These are phyloP conservation scores for Trichophyton mentagrophytes DNA, from an alignment of 2,329 filamentous ascomycete genomes.

Conservation along the genomic window DNA sequence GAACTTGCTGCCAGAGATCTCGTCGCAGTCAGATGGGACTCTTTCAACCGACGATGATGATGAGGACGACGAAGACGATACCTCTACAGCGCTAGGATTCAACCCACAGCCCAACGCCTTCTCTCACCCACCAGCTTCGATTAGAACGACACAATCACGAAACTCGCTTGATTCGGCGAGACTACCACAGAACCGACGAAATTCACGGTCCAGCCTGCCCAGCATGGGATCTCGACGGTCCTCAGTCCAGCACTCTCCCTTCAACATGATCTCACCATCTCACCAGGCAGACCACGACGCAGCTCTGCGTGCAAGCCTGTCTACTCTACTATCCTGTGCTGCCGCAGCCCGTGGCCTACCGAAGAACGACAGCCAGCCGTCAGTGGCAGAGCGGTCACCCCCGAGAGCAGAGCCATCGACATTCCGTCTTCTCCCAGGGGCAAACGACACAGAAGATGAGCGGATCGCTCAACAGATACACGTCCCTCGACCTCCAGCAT, in stretches of 20 bases:
- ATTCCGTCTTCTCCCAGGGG: conserved; percentile 49
- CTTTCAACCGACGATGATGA: conserved; percentile 47
- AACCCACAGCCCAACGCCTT: conserved; percentile 87
- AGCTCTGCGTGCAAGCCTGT: conserved; percentile 81
- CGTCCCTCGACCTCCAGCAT: neutral
- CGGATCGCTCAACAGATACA: conserved; percentile 14
- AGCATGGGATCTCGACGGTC: conserved; percentile 18
- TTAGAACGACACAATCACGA: conserved; percentile 35
- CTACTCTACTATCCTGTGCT: conserved; percentile 86
- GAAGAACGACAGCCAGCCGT: conserved; percentile 39
- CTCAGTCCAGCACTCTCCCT: conserved; percentile 41
- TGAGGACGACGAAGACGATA: conserved; percentile 55
- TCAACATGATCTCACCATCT: conserved; percentile 58
- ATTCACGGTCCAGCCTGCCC: conserved; percentile 29
- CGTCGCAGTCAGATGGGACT: conserved; percentile 21
- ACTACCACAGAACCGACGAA: conserved; percentile 25
- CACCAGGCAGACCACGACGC: conserved; percentile 85
- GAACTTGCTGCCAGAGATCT: conserved; percentile 17
- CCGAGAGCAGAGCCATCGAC: conserved; percentile 36
- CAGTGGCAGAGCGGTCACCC: conserved; percentile 13
- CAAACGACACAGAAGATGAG: conserved; percentile 35
- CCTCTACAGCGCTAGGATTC: conserved; percentile 76
- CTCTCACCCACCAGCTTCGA: conserved; percentile 59
- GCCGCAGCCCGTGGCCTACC: conserved; percentile 73
- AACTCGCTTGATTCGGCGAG: conserved; percentile 34